Base-by-base conservation (phyloP, 164 flowering plant genomes). In the Macadamia integrifolia region DNA sequence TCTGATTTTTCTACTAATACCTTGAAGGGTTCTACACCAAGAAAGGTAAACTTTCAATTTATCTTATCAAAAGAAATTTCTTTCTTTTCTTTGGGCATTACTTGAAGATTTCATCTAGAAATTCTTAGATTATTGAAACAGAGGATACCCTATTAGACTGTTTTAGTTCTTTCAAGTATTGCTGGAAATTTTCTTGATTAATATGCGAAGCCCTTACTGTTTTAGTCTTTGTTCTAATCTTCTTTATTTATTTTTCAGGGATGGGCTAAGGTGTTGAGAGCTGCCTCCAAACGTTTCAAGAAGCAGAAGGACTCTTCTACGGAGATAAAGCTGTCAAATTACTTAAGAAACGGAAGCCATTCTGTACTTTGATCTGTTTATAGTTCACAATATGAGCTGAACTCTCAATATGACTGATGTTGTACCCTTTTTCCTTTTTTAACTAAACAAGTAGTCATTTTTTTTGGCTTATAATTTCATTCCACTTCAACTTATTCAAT, bases 201-300 rank as follows among this genome's bases (percentile, higher is more conserved):
- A 43, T 43, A 18, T 43, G 18, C 50, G 29, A 13, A 23, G 23
- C 3, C 30, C 12, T 14, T 7, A 15, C 42, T 57, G 56, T 9
- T 44, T 10, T 48, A 11, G 17, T 55, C 48, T 14, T 6, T 3
- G 1, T 11, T 10, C 50, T 61, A 30, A 48, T 12, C 60, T 9
- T 66, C 17, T 49, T 9, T 8, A 32, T 6, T n/a, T 29, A 29
- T 1, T 49, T 29, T 66, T 18, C 77, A 85, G 87, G 81, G 80
- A 46, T 83, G 87, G 89, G 59, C 18, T 17, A 80, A 72, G 70
- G 70, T 77, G 58, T 69, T 85, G 58, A 82, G 72, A 65, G 87
- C 82, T 52, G 87, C 87, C 5, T 62, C 83, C 1, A 85, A 80
- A 61, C 83, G 78, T 18, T 83, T 85, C 79, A 85, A 82, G 80